Base-by-base conservation (phyloP, 305 asterid genomes). In the Fraxinus nigra region DNA sequence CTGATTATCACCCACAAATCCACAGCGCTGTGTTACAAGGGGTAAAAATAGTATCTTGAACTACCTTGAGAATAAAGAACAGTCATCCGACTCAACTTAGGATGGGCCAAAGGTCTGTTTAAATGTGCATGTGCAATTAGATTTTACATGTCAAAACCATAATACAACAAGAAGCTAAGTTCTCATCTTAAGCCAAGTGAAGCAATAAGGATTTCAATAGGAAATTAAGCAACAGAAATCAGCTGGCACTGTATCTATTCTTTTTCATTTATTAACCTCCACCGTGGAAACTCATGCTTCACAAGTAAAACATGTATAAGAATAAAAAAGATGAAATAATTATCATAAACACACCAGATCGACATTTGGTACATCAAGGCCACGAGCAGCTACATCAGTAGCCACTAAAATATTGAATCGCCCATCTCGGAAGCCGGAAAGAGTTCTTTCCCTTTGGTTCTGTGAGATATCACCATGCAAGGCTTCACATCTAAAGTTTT, bases 291-390 rank as follows among this genome's bases (percentile, higher is more conserved):
- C 20, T 11, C 37, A 0, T 13, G 75, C 75, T 14, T 69, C 11
- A 22, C 75, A 14, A 28, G 48, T 30, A 14, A 10, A 85, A 83
- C 46, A 73, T 16, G 30, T n/a, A 32, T 8, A 30, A 26, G 32
- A 61, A 54, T 74, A 81, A 59, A 75, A 48, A 78, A 75, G 74
- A 76, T 74, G 72, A 82, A 82, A 79, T 77, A 86, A 89, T 85
- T 16, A 33, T 30, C n/a, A 70, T 32, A 70, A 14, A 70, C 75
- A 16, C 79, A 94, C 98, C 93, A 94, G 92, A 88, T 95, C 98
- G 81, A 95, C 98, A 86, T 95, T 95, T 84, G 98, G 98, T 22
- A 95, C 97, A 67, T 95, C 98, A 76, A 95, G 98, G 56, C 98
- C 98, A 59, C 98, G 98, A 3, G 98, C 98, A 78, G 98, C 98